Conservation (phyloP, 257 asterid species). For the Avicennia marina region DNA sequence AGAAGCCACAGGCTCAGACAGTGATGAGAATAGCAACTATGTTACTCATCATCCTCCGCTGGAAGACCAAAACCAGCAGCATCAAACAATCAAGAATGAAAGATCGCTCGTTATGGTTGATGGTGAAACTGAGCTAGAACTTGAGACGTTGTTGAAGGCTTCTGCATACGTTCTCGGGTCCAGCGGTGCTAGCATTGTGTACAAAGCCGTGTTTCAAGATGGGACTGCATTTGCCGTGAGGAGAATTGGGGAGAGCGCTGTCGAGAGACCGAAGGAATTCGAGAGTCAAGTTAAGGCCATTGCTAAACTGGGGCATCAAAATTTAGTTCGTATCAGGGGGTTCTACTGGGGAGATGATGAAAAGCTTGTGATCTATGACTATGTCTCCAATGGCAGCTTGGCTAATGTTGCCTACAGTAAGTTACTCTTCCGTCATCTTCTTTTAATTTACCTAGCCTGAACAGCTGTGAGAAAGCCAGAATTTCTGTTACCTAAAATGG, state of each 20-base stretch:
- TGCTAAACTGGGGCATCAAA: constrained; percentile 65
- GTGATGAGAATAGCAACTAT: constrained; percentile 30
- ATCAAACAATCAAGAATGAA: constrained; percentile 20
- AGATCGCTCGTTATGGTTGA: constrained; percentile 73
- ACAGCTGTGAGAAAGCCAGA: too few relatives aligned
- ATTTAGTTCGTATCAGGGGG: constrained; percentile 70
- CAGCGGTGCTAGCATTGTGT: constrained; percentile 58
- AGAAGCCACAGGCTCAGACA: constrained; percentile 53
- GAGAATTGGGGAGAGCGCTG: constrained; percentile 73
- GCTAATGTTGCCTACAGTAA: constrained; percentile 85
- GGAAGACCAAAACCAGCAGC: constrained; percentile 3
- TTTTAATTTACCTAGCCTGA: too few relatives aligned
- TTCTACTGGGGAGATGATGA: constrained; percentile 90
- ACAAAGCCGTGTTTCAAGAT: constrained; percentile 81
- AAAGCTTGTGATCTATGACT: constrained; percentile 80
- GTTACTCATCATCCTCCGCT: constrained; percentile 11
- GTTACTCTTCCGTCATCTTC: constrained; percentile 18
- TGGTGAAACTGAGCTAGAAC: constrained; percentile 59
- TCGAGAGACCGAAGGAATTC: constrained; percentile 51
- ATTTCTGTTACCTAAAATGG: too few relatives aligned
- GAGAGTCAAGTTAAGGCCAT: constrained; percentile 59
- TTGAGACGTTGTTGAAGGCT: constrained; percentile 71
- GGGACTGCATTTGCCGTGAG: constrained; percentile 79
- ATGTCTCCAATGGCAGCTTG: constrained; percentile 79
- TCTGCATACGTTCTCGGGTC: constrained; percentile 89